These are phyloP conservation scores for Phoenix dactylifera DNA, from an alignment of 176 grass and related monocot genomes.

Conservation along the genomic window DNA sequence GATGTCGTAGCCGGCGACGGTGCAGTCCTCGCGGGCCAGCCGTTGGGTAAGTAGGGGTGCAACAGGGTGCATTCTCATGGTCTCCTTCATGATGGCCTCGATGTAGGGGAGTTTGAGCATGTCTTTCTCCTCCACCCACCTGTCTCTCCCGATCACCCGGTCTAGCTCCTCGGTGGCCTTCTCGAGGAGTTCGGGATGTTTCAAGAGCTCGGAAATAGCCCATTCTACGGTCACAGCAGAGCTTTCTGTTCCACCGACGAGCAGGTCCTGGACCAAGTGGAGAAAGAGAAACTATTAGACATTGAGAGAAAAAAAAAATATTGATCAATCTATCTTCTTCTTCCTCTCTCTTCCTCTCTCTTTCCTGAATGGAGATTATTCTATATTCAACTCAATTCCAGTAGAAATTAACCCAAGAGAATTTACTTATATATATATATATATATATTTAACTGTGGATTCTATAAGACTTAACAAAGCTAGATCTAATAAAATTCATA, in stretches of 20 bases:
- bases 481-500: too few species aligned
- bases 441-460: too few species aligned
- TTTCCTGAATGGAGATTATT: too few species aligned
- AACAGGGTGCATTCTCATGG: conserved; percentile 47
- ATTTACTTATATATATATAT: too few species aligned
- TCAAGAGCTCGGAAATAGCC: conserved; percentile 47
- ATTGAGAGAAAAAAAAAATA: too few species aligned
- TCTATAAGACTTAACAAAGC: too few species aligned
- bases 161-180: conserved; percentile 54
- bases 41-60: conserved; percentile 40
- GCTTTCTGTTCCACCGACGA: conserved; percentile 43
- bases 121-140: conserved; percentile 39
- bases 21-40: conserved; percentile 27
- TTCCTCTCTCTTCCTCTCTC: too few species aligned
- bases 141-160: conserved; percentile 31
- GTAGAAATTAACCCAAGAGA: too few species aligned
- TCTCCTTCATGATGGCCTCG: conserved; percentile 46
- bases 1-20: conserved; percentile 32
- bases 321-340: too few species aligned
- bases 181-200: conserved; percentile 22
- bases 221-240: conserved; percentile 33
- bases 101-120: conserved; percentile 34
- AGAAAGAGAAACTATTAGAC: too few species aligned
- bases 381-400: too few species aligned
- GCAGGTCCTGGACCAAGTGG: conserved; percentile 33